phyloP scores from a whole-genome alignment of 352 stramenopile genomes.

The Phytopythium boreale region DNA sequence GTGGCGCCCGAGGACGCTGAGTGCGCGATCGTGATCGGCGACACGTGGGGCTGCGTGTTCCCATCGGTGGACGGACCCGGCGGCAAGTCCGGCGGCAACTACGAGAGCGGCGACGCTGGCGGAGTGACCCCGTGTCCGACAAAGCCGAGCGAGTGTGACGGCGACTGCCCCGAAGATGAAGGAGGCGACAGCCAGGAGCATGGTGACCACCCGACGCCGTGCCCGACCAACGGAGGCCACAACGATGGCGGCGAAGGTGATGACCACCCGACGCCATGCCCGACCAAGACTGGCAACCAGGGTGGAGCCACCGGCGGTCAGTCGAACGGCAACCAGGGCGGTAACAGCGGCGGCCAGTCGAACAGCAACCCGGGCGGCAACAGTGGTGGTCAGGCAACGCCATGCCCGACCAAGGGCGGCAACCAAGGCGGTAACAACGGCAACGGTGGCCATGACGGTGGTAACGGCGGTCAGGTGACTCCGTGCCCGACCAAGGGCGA shows the following conservation, averaged over 20 bases:
- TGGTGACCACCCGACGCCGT: not conserved
- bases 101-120: not conserved
- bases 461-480: too few relatives aligned
- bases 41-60: constrained; percentile 33
- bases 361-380: too few relatives aligned
- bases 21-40: constrained; percentile 11
- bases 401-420: not conserved
- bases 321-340: not conserved
- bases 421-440: too few relatives aligned
- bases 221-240: not conserved
- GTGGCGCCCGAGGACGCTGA: constrained; percentile 12
- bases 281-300: not conserved
- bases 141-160: not conserved
- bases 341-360: not conserved
- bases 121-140: constrained; percentile 15
- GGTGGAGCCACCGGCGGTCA: not conserved
- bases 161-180: not conserved
- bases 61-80: constrained; percentile 14
- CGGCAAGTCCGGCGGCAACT: not conserved
- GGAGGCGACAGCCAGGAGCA: too few relatives aligned
- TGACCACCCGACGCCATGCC: not conserved
- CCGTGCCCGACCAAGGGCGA: too few relatives aligned
- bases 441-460: too few relatives aligned
- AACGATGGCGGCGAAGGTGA: not conserved
- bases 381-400: not conserved